Base-by-base conservation (phyloP, 306 rosid species). In the Dryas alaskensis region DNA sequence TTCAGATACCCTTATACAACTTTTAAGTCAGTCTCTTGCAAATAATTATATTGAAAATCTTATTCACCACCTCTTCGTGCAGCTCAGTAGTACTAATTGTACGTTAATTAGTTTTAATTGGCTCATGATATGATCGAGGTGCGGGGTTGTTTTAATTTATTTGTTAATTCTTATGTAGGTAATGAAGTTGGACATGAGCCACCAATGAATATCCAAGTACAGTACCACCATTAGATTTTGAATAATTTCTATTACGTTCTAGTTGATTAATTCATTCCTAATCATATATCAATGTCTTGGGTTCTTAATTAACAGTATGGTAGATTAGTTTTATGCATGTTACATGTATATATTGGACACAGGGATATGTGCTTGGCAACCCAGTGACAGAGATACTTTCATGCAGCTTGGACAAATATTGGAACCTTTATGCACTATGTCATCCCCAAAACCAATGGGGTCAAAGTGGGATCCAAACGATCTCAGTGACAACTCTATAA, bases 311-410 rank as follows among this genome's bases (percentile, higher is more conserved):
- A 27, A 27, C 13, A 4, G 4, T 31, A 14, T 50, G 22, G 3
- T n/a, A 25, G 22, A 17, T 22, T 22, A 22, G 0, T 16, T 10
- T 68, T 3, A 10, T 8, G 37, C 22, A 22, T 22, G 22, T 22
- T 8, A 31, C 37, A n/a, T 5, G 25, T 40, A 6, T 64, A 13
- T 7, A 43, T 19, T 51, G 70, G 14, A 19, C 4, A 10, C 76
- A 77, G 81, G 81, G 81, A 9, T 77, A 62, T 17, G 58, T 53
- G 60, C 49, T 70, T 7, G 81, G 81, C 1, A 77, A 77, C 66
- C 81, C 81, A 27, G 4, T 2, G 14, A 78, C 81, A 11, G 5
- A 70, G 65, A 0, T 0, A 3, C 0, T 44, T 60, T 46, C 0
- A 2, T 22, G 22, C 22, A 22, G 22, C 22, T 22, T 22, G 3